Evolutionary conservation across 208 protist species (phyloP).

Genomic region (Trypanosoma scelopori): DNA sequence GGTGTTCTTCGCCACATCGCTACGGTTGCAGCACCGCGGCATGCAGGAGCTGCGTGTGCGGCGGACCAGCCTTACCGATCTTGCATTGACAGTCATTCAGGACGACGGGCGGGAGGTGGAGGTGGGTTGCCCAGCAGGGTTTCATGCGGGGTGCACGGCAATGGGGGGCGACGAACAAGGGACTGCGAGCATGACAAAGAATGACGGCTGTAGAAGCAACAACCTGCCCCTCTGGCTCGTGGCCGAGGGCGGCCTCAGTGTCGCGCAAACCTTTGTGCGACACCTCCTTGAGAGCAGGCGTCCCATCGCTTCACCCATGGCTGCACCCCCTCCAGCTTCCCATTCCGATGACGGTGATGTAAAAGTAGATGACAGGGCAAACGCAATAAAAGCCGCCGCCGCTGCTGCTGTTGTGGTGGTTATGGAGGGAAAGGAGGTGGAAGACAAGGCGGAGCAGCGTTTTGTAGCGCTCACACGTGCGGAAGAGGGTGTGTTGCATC

Average conservation of each 20-base stretch:
- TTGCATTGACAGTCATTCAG: slow-evolving; percentile 26
- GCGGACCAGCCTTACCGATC: background rate
- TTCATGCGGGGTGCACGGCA: slow-evolving; percentile 16
- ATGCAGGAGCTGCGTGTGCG: slow-evolving; percentile 55
- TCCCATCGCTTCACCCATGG: background rate
- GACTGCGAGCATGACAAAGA: background rate
- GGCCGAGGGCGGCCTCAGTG: slow-evolving; percentile 30
- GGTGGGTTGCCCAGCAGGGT: slow-evolving; percentile 27
- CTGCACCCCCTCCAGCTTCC: background rate
- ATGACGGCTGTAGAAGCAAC: background rate
- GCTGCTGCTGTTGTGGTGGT: background rate
- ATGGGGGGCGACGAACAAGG: slow-evolving; percentile 20
- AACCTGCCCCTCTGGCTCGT: slow-evolving; percentile 28
- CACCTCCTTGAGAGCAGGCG: slow-evolving; percentile 3
- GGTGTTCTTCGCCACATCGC: slow-evolving; percentile 25
- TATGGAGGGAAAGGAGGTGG: background rate
- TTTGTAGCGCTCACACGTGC: slow-evolving; percentile 43
- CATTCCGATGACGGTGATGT: background rate
- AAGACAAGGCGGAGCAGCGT: slow-evolving; percentile 9
- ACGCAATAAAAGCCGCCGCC: background rate
- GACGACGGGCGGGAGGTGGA: slow-evolving; percentile 25
- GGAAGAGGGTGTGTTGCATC: slow-evolving; percentile 64
- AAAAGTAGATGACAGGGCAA: background rate
- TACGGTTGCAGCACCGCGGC: slow-evolving; percentile 27
- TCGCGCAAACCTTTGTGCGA: slow-evolving; percentile 14